A percentile compares a stretch with the other conserved stretches of the same genome.
Evolutionary conservation across 805 yeast species (phyloP).

Genomic region (Nematodospora valgi): DNA sequence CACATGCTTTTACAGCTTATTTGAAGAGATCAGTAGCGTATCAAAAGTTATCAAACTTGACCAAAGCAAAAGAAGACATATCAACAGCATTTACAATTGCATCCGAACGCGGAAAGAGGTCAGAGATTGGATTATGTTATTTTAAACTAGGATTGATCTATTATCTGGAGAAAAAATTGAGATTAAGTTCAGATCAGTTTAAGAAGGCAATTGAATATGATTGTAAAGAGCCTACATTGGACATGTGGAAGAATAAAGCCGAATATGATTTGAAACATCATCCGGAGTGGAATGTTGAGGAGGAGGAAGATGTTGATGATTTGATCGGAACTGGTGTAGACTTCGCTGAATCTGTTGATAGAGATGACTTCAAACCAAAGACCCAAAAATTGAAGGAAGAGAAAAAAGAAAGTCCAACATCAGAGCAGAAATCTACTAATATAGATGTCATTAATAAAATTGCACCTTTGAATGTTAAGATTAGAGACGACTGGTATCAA

Average conservation of each 20-base stretch:
- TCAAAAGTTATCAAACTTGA: constrained; percentile 46
- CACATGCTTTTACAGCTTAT: constrained; percentile 45
- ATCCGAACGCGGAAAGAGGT: constrained; percentile 41
- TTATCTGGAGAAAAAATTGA: constrained; percentile 41
- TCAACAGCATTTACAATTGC: constrained; percentile 45
- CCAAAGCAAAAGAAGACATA: constrained; percentile 46
- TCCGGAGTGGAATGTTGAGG: constrained; percentile 14
- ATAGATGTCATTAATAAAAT: constrained; percentile 33
- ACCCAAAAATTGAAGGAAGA: not conserved
- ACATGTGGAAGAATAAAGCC: constrained; percentile 45
- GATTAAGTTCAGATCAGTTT: constrained; percentile 40
- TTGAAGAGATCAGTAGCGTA: constrained; percentile 48
- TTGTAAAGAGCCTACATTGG: constrained; percentile 44
- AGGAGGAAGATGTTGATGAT: constrained; percentile 9
- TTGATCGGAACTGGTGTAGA: constrained; percentile 1
- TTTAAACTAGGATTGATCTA: constrained; percentile 46
- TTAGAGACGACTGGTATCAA: constrained; percentile 59
- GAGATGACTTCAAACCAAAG: not conserved
- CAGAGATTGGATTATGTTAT: constrained; percentile 45
- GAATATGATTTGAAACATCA: constrained; percentile 26
- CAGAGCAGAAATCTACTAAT: constrained; percentile 13
- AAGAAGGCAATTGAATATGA: constrained; percentile 39
- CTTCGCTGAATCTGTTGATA: constrained; percentile 2
- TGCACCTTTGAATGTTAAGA: constrained; percentile 36
- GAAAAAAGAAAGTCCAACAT: not conserved